phyloP scores from a whole-genome alignment of 208 protist species.

The Crithidia thermophila region DNA sequence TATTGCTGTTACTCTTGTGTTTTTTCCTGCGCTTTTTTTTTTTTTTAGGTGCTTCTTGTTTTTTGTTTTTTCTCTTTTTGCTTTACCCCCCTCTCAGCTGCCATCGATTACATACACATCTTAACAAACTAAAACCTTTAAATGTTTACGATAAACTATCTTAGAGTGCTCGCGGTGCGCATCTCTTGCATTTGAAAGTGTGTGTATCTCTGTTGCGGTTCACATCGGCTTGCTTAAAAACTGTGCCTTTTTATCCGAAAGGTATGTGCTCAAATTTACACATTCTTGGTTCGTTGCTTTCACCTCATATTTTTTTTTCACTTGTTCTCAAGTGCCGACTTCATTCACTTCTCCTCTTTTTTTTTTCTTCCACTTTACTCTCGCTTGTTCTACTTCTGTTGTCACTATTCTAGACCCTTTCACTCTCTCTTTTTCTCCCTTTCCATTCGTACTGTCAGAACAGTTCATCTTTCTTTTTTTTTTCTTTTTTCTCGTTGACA shows the following conservation, averaged over 20 bases:
- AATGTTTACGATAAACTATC: no score
- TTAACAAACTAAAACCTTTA: no score
- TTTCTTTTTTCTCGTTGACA: constrained; percentile 20
- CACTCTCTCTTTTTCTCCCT: constrained; percentile 12
- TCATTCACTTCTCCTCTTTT: neutral
- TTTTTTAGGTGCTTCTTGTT: neutral
- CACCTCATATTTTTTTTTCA: no score
- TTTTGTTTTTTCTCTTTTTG: neutral
- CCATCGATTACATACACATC: neutral
- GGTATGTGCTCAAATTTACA: no score
- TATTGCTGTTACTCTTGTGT: neutral
- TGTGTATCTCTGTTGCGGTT: neutral
- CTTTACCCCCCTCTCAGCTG: neutral
- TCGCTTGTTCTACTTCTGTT: neutral
- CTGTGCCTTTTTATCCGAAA: no score
- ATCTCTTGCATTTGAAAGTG: neutral
- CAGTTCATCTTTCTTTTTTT: neutral
- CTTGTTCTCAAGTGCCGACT: no score
- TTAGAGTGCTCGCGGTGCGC: no score
- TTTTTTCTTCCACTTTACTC: neutral
- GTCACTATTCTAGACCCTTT: neutral
- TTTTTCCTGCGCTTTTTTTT: neutral
- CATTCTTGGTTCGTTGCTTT: no score
- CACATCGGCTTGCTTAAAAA: neutral
- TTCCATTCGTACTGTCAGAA: constrained; percentile 20